These are phyloP conservation scores for Fibroporia radiculosa DNA, from an alignment of 768 basidiomycete genomes.

Conservation along the genomic window DNA sequence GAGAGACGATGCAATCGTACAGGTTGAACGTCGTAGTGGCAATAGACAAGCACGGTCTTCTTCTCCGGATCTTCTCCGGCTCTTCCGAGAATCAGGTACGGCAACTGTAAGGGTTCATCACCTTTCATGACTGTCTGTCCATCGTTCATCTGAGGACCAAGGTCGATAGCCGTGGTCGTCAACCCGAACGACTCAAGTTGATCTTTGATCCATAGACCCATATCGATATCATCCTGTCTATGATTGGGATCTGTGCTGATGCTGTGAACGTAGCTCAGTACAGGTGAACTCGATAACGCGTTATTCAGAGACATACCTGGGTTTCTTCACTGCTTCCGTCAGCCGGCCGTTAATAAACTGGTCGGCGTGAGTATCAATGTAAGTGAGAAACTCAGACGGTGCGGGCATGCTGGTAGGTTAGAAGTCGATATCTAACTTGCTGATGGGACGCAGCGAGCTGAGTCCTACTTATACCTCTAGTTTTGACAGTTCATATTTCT, in stretches of 20 bases:
- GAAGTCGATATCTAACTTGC: too few species aligned
- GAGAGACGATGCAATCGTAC: conserved; percentile 30
- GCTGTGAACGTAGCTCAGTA: conserved; percentile 22
- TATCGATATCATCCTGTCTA: conserved; percentile 71
- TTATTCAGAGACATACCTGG: conserved; percentile 47
- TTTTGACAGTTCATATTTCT: too few species aligned
- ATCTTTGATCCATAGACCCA: conserved; percentile 75
- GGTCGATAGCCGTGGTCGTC: conserved; percentile 61
- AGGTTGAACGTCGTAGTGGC: conserved; percentile 94
- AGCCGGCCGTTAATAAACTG: conserved; percentile 73
- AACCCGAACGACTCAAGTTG: conserved; percentile 76
- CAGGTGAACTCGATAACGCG: too few species aligned
- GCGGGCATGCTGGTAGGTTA: too few species aligned
- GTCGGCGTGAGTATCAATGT: conserved; percentile 64
- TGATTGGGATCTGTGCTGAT: conserved; percentile 64
- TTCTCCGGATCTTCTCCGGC: conserved; percentile 81
- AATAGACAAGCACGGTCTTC: conserved; percentile 91
- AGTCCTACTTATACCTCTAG: too few species aligned
- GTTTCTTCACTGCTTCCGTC: conserved; percentile 78
- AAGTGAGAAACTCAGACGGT: conserved; percentile 29
- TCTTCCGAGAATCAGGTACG: conserved; percentile 76
- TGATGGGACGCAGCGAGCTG: too few species aligned
- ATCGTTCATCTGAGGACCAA: conserved; percentile 70
- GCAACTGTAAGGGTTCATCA: conserved; percentile 63
- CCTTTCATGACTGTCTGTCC: too few species aligned